Percentiles rank a stretch among this genome's conserved stretches.
These are phyloP conservation scores for Entelexis paramagnoliae DNA, from an alignment of 1,139 yeast genomes.

Conservation along the genomic window DNA sequence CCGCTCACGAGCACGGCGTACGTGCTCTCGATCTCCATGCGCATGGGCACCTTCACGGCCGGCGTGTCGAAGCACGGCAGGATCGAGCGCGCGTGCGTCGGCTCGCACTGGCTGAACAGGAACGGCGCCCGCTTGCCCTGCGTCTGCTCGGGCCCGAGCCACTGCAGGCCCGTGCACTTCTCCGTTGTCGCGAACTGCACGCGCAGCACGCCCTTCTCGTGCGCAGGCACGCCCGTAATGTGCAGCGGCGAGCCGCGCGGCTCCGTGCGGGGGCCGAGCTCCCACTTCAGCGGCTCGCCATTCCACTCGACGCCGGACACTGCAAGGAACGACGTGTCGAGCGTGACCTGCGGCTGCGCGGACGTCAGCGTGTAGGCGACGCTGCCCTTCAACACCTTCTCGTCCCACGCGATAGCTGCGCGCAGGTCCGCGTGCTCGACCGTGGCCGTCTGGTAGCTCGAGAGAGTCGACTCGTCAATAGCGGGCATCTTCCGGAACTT, in stretches of 20 bases:
- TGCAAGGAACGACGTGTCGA: conserved; percentile 61
- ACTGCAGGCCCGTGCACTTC: conserved; percentile 75
- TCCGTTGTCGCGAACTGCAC: conserved; percentile 58
- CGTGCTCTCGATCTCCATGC: conserved; percentile 51
- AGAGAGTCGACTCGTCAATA: conserved; percentile 39
- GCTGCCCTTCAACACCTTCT: conserved; percentile 44
- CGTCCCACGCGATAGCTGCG: conserved; percentile 48
- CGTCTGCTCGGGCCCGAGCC: conserved; percentile 70
- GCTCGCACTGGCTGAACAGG: conserved; percentile 82
- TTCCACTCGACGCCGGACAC: conserved; percentile 43
- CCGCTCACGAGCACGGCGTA: conserved; percentile 68
- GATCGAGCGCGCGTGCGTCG: conserved; percentile 80
- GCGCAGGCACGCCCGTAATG: conserved; percentile 28
- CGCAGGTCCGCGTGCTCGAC: conserved; percentile 45
- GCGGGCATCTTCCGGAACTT: neutral
- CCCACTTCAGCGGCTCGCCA: conserved; percentile 32
- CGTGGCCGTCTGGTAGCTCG: conserved; percentile 52
- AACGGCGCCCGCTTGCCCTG: conserved; percentile 63
- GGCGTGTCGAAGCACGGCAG: conserved; percentile 93
- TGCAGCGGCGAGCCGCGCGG: conserved; percentile 59
- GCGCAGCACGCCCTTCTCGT: conserved; percentile 30
- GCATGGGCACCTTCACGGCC: conserved; percentile 58
- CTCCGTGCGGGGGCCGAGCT: conserved; percentile 42
- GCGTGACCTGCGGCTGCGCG: conserved; percentile 34
- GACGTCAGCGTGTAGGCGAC: conserved; percentile 41